Percentiles rank a stretch among this genome's conserved stretches.
These are phyloP conservation scores for Ceratocystis huliohia DNA, from an alignment of 2,329 filamentous ascomycete genomes.

Conservation along the genomic window DNA sequence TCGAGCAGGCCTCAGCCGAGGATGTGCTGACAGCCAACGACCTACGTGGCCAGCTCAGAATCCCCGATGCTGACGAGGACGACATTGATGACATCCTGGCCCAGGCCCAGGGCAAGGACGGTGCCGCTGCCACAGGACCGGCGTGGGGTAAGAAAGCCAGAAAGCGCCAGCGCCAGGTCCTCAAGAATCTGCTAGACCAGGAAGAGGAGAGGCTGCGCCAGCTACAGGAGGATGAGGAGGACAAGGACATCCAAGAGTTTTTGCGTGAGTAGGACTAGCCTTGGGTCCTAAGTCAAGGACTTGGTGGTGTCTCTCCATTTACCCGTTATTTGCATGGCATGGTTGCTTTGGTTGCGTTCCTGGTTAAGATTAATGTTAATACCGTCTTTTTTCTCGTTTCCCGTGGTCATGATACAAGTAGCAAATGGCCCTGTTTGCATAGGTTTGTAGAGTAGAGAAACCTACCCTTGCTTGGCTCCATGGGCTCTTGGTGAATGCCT, in stretches of 20 bases:
- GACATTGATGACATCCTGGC: slow-evolving; percentile 24
- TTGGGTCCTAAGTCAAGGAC: neutral
- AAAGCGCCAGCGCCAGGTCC: slow-evolving; percentile 32
- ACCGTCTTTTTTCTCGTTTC: neutral
- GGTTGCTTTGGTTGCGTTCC: neutral
- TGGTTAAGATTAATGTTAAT: neutral
- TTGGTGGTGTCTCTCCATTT: slow-evolving; percentile 4
- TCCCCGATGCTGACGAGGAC: slow-evolving; percentile 42
- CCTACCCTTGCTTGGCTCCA: too few species aligned
- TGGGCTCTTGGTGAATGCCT: neutral
- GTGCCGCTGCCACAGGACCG: slow-evolving; percentile 10
- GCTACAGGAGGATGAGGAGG: slow-evolving; percentile 49
- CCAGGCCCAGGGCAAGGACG: slow-evolving; percentile 6
- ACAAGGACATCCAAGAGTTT: slow-evolving; percentile 64
- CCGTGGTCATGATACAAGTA: neutral
- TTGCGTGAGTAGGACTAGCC: slow-evolving; percentile 30
- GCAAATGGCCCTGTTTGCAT: neutral
- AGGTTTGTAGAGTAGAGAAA: neutral
- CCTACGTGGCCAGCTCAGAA: slow-evolving; percentile 43
- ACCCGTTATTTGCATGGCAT: neutral
- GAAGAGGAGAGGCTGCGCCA: slow-evolving; percentile 47
- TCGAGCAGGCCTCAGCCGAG: slow-evolving; percentile 46
- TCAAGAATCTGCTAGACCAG: slow-evolving; percentile 51
- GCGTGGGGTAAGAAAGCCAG: slow-evolving; percentile 23
- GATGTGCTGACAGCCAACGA: slow-evolving; percentile 52